Base-by-base conservation (phyloP, 495 filamentous ascomycete species). In the Parmelia sp. region DNA sequence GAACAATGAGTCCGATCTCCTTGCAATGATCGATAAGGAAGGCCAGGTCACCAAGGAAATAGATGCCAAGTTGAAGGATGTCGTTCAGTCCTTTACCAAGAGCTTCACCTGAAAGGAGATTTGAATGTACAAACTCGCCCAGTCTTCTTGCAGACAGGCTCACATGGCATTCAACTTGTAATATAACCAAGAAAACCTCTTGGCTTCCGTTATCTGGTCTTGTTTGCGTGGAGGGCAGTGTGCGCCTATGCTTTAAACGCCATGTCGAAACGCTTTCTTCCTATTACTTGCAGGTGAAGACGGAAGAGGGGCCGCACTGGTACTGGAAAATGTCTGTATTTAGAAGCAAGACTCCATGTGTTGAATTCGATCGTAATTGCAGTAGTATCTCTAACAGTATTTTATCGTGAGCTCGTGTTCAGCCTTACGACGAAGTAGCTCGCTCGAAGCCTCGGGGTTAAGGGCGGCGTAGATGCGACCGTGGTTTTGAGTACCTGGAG, bases 21-120 rank as follows among this genome's bases (percentile, higher is more conserved):
- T 95, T 63, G 81, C 86, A 69, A 87, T 88, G 72, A 97, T 98
- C 72, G 91, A 95, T 73, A 92, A 92, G 84, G 92, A 98, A 84
- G 94, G 94, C 78, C 84, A 90, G 74, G 77, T 98, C 73, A 92
- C 88, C 87, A 96, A 97, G 85, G 95, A 96, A 42, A 82, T 93
- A 60, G 94, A 98, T 86, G 83, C 78, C 69, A 87, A 86, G 80
- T 81, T 98, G 75, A 90, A 86, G 84, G 88, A 96, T 64, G 82
- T 88, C 71, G 86, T 91, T 71, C 61, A 64, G 66, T 82, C 63
- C 77, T 98, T 98, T 87, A 95, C 89, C 82, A 96, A 96, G 89
- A 90, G 86, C 84, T 96, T 96, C 84, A 80, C 74, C 40, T 77
- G 72, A 69, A 66, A 47, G 44, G 31, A 49, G 35, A 4, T n/a